Percentiles rank a stretch among this genome's conserved stretches.
Conservation (phyloP, 352 stramenopile genomes). For the Elongisporangium undulatum region DNA sequence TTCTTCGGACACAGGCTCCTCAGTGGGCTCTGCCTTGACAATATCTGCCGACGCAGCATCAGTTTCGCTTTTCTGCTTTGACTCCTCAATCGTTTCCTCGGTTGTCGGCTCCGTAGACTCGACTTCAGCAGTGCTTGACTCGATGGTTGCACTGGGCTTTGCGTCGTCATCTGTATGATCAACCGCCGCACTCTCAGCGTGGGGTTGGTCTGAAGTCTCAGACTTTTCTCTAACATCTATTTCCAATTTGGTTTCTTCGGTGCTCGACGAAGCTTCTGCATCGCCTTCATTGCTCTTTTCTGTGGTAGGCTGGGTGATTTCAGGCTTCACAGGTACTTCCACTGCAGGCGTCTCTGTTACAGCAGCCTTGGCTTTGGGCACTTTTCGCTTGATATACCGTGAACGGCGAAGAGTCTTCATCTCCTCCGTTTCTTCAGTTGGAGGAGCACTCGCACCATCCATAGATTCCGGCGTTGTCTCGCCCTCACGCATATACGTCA, state of each 20-base stretch:
- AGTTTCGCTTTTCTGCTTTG: neutral
- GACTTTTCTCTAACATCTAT: neutral
- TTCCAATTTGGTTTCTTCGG: neutral
- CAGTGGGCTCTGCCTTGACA: conserved; percentile 6
- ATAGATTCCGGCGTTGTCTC: neutral
- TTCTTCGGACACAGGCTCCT: conserved; percentile 7
- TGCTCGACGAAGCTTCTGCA: neutral
- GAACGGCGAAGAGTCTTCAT: conserved; percentile 11
- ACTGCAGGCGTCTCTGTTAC: conserved; percentile 1
- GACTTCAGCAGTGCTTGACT: neutral
- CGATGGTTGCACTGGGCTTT: neutral
- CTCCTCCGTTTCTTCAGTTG: neutral
- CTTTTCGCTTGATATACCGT: conserved; percentile 17
- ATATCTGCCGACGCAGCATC: conserved; percentile 2
- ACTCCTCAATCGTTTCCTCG: neutral
- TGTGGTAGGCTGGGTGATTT: neutral
- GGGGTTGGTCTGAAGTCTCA: neutral
- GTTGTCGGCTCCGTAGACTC: conserved; percentile 4
- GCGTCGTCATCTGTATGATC: neutral
- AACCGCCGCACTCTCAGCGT: neutral
- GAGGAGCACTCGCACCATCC: neutral
- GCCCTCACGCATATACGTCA: conserved; percentile 26
- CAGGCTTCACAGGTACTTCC: conserved; percentile 3
- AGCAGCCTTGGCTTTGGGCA: conserved; percentile 5
- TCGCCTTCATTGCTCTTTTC: conserved; percentile 16